Conservation (phyloP, 805 yeast species). For the Candida takata region DNA sequence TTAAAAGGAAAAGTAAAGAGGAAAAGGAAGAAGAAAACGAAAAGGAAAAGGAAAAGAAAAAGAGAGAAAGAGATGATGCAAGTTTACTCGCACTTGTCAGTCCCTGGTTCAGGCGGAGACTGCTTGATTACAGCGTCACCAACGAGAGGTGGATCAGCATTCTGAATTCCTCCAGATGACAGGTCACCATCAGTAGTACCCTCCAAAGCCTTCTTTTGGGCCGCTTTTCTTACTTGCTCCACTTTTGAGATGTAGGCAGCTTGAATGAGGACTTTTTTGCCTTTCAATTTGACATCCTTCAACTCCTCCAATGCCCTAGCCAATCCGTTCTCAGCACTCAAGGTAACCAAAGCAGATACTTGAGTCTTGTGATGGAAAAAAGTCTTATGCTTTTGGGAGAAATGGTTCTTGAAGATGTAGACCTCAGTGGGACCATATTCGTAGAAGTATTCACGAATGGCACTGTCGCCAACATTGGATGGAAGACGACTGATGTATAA, state of each 20-base stretch:
- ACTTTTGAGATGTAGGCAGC: constrained; percentile 38
- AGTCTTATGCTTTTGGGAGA: constrained; percentile 20
- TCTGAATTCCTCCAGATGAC: constrained; percentile 12
- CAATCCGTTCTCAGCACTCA: constrained; percentile 36
- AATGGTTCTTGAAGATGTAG: constrained; percentile 37
- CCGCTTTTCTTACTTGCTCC: constrained; percentile 36
- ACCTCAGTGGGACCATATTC: constrained; percentile 41
- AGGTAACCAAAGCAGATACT: constrained; percentile 46
- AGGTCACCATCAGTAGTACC: constrained; percentile 4
- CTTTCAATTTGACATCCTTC: constrained; percentile 30
- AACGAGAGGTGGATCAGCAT: not conserved
- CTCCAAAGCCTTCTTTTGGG: constrained; percentile 7
- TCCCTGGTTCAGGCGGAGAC: too few species aligned
- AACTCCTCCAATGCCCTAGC: constrained; percentile 36
- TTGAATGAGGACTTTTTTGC: constrained; percentile 29
- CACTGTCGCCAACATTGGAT: constrained; percentile 34
- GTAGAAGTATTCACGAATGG: constrained; percentile 37
- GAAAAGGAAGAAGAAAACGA: too few species aligned
- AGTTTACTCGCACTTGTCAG: too few species aligned
- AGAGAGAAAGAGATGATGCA: too few species aligned
- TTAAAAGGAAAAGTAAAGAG: too few species aligned
- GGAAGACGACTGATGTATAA: constrained; percentile 38
- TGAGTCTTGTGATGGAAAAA: constrained; percentile 28
- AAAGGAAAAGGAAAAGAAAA: too few species aligned
- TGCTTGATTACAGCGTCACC: too few species aligned